Evolutionary conservation across 1,139 yeast species (phyloP), one percentile per base, ranked within the genome.

Genomic region (Saccharomycopsis crataegensis): DNA sequence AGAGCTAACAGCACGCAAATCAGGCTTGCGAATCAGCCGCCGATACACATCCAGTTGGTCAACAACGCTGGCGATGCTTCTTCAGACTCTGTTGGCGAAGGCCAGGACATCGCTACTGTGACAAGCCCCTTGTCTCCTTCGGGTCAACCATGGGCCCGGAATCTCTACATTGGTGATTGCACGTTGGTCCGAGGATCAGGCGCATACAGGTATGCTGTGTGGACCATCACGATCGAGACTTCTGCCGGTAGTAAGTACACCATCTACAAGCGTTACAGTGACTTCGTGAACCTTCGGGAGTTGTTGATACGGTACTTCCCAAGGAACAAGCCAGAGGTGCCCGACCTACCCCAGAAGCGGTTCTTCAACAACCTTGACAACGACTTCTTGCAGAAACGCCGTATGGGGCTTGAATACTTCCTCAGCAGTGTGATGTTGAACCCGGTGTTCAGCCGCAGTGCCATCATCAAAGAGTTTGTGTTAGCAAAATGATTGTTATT

Each of bases 371-470:
- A 82, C 59, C 66, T 82, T 59, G 70, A 81, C 50, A 70, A 75
- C 59, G 65, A 72, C 7, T 87, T 90, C 75, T 65, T 87, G 41
- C 85, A 78, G 57, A 71, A 71, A 36, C 68, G 96, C 46, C 68
- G 90, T 11, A 74, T 76, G 52, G 89, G 93, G 0, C 69, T 87
- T 22, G 94, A 86, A 62, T 87, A 83, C 76, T 87, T 88, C 66
- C 64, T 85, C 62, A 78, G 80, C 58, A 81, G 83, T 59, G 79
- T 86, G 4, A 65, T 87, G 42, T 70, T 88, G 61, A 83, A 86
- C 61, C 93, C 94, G 0, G 69, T 70, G 8, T 71, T 79, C 59
- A 77, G 79, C 58, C 70, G 72, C 52, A 68, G 77, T 32, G 64
- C 64, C 1, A 70, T 74, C 9, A 80, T 84, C 9, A 76, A 76